A percentile compares a stretch with the other conserved stretches of the same genome.
These are phyloP conservation scores for Ogataea salicorniae DNA, from an alignment of 805 yeast genomes.

Conservation along the genomic window DNA sequence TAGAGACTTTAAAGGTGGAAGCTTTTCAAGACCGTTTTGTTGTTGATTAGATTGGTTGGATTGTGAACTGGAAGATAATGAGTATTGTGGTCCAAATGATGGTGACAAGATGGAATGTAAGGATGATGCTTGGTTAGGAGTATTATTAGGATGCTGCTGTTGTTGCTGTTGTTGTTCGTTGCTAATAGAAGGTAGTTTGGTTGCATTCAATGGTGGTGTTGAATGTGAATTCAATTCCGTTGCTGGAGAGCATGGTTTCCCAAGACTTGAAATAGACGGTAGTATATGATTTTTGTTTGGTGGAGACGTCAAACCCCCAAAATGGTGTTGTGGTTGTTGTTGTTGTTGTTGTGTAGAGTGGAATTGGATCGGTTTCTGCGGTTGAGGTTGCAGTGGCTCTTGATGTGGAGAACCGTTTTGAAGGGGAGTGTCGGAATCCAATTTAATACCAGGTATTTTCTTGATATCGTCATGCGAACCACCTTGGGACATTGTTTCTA, in stretches of 20 bases:
- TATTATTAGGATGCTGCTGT: not conserved
- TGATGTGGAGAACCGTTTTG: conserved; percentile 5
- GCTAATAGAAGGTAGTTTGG: conserved; percentile 15
- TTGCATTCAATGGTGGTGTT: conserved; percentile 21
- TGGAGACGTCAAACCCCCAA: conserved; percentile 2
- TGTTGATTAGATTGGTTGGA: conserved; percentile 6
- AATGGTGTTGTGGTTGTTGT: conserved; percentile 4
- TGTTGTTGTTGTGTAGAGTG: conserved; percentile 26
- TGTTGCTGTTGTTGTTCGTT: conserved; percentile 8
- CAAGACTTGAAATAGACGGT: conserved; percentile 23
- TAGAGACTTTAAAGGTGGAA: conserved; percentile 20
- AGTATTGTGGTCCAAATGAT: conserved; percentile 29
- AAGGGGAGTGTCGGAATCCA: conserved; percentile 18
- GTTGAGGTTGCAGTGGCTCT: conserved; percentile 5
- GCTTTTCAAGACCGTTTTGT: conserved; percentile 9
- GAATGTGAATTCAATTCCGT: conserved; percentile 24
- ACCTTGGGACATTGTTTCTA: conserved; percentile 35
- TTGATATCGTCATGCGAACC: conserved; percentile 19
- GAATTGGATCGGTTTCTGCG: conserved; percentile 11
- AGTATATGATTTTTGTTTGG: conserved; percentile 13
- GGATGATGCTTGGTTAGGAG: conserved; percentile 5
- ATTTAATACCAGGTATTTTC: conserved; percentile 29
- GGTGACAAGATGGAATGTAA: conserved; percentile 26
- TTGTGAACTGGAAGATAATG: conserved; percentile 11
- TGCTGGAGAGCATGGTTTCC: conserved; percentile 29